These are phyloP conservation scores for Cenchrus fungigraminus DNA, from an alignment of 176 grass and related monocot species.

Conservation along the genomic window DNA sequence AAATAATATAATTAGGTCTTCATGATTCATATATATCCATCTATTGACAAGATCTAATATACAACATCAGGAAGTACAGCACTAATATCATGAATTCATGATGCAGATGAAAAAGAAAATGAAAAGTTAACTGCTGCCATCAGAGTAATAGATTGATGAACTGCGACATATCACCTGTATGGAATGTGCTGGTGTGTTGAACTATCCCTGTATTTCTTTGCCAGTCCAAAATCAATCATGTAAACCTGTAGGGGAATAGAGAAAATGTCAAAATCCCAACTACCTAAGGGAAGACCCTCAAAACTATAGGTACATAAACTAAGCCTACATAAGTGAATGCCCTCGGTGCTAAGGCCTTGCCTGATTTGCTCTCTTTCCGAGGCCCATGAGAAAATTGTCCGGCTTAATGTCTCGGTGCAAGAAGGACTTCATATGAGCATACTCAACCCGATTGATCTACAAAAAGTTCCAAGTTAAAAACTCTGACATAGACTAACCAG, in stretches of 20 bases:
- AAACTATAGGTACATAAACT: conserved; percentile 14
- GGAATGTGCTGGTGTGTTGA: conserved; percentile 84
- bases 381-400: conserved; percentile 97
- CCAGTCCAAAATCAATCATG: conserved; percentile 91
- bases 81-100: neutral
- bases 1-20: conserved; percentile 9
- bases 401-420: conserved; percentile 95
- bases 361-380: conserved; percentile 78
- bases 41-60: neutral
- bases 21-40: conserved; percentile 5
- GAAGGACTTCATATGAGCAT: conserved; percentile 81
- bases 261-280: conserved; percentile 14
- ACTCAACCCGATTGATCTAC: conserved; percentile 86
- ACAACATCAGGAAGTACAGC: conserved; percentile 15
- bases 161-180: conserved; percentile 62
- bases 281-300: neutral
- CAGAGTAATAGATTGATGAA: conserved; percentile 10
- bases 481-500: neutral
- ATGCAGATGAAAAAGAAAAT: neutral
- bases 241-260: conserved; percentile 61
- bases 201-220: conserved; percentile 87
- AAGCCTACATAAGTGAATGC: neutral
- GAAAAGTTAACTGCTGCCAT: conserved; percentile 18
- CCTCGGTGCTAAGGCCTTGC: conserved; percentile 12
- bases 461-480: conserved; percentile 25